Percentiles rank a stretch among this genome's conserved stretches.
Evolutionary conservation across 2,329 filamentous ascomycete species (phyloP).

Genomic region (Colletotrichum siamense): DNA sequence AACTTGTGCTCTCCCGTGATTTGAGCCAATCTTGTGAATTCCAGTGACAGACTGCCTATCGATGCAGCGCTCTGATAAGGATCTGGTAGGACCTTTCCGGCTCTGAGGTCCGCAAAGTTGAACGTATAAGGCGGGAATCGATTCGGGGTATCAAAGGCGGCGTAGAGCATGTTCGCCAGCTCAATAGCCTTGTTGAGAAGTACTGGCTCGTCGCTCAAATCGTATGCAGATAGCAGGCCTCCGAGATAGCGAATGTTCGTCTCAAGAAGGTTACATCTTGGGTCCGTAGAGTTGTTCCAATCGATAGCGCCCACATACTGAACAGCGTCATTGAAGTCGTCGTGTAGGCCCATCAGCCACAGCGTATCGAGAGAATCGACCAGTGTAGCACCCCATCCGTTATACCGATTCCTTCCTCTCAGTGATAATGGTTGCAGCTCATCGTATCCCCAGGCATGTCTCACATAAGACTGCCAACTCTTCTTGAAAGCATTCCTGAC

Average conservation of each 20-base stretch:
- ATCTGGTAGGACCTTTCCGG: slow-evolving; percentile 9
- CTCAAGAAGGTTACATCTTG: slow-evolving; percentile 69
- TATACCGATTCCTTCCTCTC: slow-evolving; percentile 44
- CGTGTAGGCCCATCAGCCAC: slow-evolving; percentile 59
- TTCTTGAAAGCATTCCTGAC: slow-evolving; percentile 39
- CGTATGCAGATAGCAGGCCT: slow-evolving; percentile 72
- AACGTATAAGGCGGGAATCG: slow-evolving; percentile 57
- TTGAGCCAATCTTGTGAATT: slow-evolving; percentile 76
- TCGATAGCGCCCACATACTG: slow-evolving; percentile 51
- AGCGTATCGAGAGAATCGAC: slow-evolving; percentile 55
- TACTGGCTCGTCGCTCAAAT: slow-evolving; percentile 62
- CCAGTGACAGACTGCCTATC: slow-evolving; percentile 71
- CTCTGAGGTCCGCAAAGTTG: slow-evolving; percentile 19
- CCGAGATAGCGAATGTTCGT: slow-evolving; percentile 76
- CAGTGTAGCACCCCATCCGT: slow-evolving; percentile 52
- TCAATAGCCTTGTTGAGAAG: slow-evolving; percentile 67
- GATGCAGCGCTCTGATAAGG: slow-evolving; percentile 46
- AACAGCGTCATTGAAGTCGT: slow-evolving; percentile 54
- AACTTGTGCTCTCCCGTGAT: slow-evolving; percentile 76
- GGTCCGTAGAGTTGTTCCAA: slow-evolving; percentile 51
- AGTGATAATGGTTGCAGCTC: slow-evolving; percentile 49
- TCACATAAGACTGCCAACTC: slow-evolving; percentile 48
- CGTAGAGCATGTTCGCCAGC: slow-evolving; percentile 68
- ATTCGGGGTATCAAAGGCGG: slow-evolving; percentile 72
- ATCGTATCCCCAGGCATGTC: slow-evolving; percentile 51